phyloP scores from a whole-genome alignment of 208 protist genomes.

The Trypanosoma congolense region DNA sequence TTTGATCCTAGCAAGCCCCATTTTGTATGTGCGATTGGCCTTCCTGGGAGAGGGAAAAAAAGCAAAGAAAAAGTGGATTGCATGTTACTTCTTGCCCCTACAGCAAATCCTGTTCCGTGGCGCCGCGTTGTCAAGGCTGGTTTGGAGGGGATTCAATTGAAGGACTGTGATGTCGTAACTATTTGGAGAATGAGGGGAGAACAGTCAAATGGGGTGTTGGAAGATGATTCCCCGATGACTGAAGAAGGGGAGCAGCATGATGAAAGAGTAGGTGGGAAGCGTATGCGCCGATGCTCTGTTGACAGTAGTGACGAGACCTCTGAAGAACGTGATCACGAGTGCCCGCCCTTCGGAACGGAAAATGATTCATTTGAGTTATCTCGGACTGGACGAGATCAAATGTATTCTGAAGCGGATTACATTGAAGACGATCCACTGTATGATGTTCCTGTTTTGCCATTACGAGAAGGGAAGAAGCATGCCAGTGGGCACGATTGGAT shows the following conservation, averaged over 20 bases:
- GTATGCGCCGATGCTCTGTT: no score
- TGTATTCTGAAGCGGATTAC: constrained; percentile 14
- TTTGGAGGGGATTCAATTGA: constrained; percentile 8
- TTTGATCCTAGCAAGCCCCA: constrained; percentile 41
- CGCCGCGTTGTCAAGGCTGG: constrained; percentile 7
- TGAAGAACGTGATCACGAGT: background rate
- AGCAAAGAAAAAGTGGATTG: background rate
- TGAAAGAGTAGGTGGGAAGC: no score
- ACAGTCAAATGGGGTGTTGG: no score
- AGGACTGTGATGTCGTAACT: constrained; percentile 22
- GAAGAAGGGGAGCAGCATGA: no score
- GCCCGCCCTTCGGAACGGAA: background rate
- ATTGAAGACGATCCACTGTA: constrained; percentile 20
- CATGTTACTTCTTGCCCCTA: constrained; percentile 21
- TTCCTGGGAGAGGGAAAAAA: constrained; percentile 19
- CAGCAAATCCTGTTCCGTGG: constrained; percentile 27
- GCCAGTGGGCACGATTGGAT: constrained; percentile 25
- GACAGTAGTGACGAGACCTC: background rate
- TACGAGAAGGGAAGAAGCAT: no score
- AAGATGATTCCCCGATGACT: no score
- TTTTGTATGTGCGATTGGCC: constrained; percentile 40
- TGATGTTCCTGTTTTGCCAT: constrained; percentile 12
- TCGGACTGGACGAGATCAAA: constrained; percentile 7
- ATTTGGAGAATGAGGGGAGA: background rate
- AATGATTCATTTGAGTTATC: background rate